Conservation (phyloP, 352 stramenopile species). For the Phytophthora tubulina region DNA sequence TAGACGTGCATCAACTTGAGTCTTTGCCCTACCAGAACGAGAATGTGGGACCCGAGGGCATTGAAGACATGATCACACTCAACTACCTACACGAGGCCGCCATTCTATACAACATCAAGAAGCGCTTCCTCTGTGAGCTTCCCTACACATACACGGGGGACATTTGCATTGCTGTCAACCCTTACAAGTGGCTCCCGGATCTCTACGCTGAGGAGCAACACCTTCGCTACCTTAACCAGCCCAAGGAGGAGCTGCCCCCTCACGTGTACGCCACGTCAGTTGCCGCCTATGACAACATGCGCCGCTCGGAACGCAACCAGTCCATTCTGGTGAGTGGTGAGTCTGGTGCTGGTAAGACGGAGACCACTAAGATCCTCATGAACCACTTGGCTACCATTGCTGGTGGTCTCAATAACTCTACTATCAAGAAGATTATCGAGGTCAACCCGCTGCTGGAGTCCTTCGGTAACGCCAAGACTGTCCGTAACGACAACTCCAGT, state of each 20-base stretch:
- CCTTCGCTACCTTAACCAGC: slow-evolving; percentile 75
- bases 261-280: slow-evolving; percentile 87
- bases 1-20: slow-evolving; percentile 79
- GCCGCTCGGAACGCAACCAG: slow-evolving; percentile 76
- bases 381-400: slow-evolving; percentile 87
- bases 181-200: slow-evolving; percentile 94
- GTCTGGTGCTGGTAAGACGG: slow-evolving; percentile 93
- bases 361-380: slow-evolving; percentile 95
- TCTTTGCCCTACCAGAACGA: slow-evolving; percentile 90
- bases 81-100: slow-evolving; percentile 93
- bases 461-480: slow-evolving; percentile 98
- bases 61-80: slow-evolving; percentile 89
- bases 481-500: slow-evolving; percentile 97
- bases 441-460: slow-evolving; percentile 98
- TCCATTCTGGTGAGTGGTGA: slow-evolving; percentile 90
- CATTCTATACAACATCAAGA: slow-evolving; percentile 92
- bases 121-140: slow-evolving; percentile 80
- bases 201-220: slow-evolving; percentile 88
- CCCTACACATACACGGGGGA: slow-evolving; percentile 98
- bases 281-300: slow-evolving; percentile 84
- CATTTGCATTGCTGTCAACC: slow-evolving; percentile 98
- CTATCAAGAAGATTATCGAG: slow-evolving; percentile 97
- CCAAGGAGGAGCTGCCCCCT: slow-evolving; percentile 80
- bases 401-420: slow-evolving; percentile 90
- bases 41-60: slow-evolving; percentile 65